A percentile compares a stretch with the other conserved stretches of the same genome.
phyloP scores from a whole-genome alignment of 306 rosid genomes.

The Morella rubra region DNA sequence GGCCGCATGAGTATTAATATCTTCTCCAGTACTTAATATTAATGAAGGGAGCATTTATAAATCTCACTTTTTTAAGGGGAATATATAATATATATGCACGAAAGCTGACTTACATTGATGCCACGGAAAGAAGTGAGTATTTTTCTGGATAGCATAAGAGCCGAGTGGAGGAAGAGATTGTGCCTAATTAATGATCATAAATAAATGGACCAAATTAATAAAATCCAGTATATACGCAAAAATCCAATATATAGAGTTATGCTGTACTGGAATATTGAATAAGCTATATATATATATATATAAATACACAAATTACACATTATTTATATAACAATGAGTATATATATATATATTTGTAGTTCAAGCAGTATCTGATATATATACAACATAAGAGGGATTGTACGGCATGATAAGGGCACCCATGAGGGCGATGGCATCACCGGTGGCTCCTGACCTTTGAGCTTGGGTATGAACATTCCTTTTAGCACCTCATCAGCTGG shows the following conservation, averaged over 20 bases:
- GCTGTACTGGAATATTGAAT: too few species aligned
- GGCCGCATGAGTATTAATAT: too few species aligned
- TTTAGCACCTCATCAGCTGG: constrained; percentile 41
- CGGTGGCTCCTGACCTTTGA: constrained; percentile 66
- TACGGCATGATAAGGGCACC: constrained; percentile 96
- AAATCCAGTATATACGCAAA: too few species aligned
- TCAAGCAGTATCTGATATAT: too few species aligned
- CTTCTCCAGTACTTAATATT: too few species aligned
- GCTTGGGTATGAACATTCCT: constrained; percentile 74
- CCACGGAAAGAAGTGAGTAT: constrained; percentile 64
- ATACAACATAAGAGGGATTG: neutral
- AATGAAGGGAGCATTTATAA: too few species aligned
- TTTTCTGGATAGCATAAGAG: constrained; percentile 84
- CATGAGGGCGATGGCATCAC: constrained; percentile 78
- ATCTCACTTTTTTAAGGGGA: too few species aligned
- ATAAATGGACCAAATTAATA: neutral
- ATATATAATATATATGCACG: neutral
- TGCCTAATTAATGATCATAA: constrained; percentile 48
- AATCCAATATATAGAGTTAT: too few species aligned
- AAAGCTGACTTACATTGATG: constrained; percentile 54
- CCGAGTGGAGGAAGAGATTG: constrained; percentile 93
- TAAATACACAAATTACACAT: too few species aligned
- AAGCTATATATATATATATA: too few species aligned
- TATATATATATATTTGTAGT: too few species aligned
- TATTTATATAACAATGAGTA: too few species aligned